Evolutionary conservation across 1,139 yeast genomes (phyloP).

Genomic region (Diutina scorzettiae): DNA sequence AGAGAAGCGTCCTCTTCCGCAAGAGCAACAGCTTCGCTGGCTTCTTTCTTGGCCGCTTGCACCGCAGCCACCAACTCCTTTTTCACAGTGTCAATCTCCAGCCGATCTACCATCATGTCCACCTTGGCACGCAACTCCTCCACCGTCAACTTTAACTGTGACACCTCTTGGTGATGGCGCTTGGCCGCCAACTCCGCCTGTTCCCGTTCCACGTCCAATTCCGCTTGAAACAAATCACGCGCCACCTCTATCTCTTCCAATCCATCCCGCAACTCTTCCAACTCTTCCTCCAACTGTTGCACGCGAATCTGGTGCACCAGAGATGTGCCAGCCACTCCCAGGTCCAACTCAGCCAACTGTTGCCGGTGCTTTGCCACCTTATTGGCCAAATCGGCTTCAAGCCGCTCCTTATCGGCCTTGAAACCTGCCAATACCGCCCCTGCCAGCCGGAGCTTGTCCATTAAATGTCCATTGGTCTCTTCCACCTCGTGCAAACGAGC

Average conservation of each 20-base stretch:
- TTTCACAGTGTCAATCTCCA: not conserved
- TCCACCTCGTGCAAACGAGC: slow-evolving; percentile 14
- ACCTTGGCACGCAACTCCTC: slow-evolving; percentile 7
- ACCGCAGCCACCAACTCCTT: slow-evolving; percentile 5
- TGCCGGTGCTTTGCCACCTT: slow-evolving; percentile 7
- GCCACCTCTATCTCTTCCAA: slow-evolving; percentile 3
- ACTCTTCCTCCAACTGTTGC: slow-evolving; percentile 7
- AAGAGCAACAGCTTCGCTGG: not conserved
- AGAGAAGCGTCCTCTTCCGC: not conserved
- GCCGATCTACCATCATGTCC: not conserved
- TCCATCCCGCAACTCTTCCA: slow-evolving; percentile 6
- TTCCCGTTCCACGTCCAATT: slow-evolving; percentile 5
- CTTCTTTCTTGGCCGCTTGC: slow-evolving; percentile 6
- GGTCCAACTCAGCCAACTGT: slow-evolving; percentile 8
- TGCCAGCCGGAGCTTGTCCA: slow-evolving; percentile 36
- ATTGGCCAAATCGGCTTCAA: not conserved
- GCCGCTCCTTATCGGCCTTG: slow-evolving; percentile 11
- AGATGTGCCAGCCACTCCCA: slow-evolving; percentile 7
- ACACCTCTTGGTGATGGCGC: slow-evolving; percentile 11
- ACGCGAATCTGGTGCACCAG: not conserved
- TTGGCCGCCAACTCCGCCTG: slow-evolving; percentile 11
- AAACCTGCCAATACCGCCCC: slow-evolving; percentile 32
- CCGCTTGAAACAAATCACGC: slow-evolving; percentile 1
- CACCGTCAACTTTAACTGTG: slow-evolving; percentile 9
- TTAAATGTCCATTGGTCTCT: slow-evolving; percentile 21